phyloP scores from a whole-genome alignment of 257 asterid genomes.

The Pogostemon cablin region DNA sequence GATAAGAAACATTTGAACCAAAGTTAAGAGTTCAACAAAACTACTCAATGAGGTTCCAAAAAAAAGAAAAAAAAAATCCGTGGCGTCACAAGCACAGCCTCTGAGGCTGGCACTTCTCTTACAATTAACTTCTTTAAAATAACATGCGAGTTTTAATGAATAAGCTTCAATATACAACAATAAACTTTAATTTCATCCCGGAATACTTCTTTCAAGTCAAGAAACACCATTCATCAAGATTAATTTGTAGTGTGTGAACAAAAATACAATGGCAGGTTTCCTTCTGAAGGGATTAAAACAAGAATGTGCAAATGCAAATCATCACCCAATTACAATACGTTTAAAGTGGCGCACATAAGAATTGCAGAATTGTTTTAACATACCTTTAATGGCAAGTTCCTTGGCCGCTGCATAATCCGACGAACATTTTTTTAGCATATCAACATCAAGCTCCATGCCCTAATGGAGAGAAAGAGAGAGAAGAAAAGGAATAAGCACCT shows the following conservation, averaged over 20 bases:
- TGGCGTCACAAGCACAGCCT: too few relatives aligned
- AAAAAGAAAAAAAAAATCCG: too few relatives aligned
- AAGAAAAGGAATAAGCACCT: neutral
- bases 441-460: slow-evolving; percentile 83
- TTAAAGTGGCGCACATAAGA: neutral
- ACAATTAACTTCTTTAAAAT: too few relatives aligned
- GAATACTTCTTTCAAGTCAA: neutral
- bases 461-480: slow-evolving; percentile 25
- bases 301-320: slow-evolving; percentile 12
- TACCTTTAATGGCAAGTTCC: slow-evolving; percentile 77
- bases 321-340: slow-evolving; percentile 5
- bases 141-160: neutral
- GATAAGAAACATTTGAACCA: slow-evolving; percentile 17
- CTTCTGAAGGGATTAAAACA: neutral
- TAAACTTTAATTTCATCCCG: neutral
- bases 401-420: slow-evolving; percentile 82
- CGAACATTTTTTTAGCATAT: slow-evolving; percentile 63
- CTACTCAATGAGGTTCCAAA: neutral
- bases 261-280: neutral
- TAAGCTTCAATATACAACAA: neutral
- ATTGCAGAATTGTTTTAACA: neutral
- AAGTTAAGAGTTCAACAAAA: neutral
- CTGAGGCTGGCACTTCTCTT: too few relatives aligned
- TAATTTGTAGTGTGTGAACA: slow-evolving; percentile 5
- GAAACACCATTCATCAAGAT: neutral